These are phyloP conservation scores for Avicennia marina DNA, from an alignment of 257 asterid genomes.

Conservation along the genomic window DNA sequence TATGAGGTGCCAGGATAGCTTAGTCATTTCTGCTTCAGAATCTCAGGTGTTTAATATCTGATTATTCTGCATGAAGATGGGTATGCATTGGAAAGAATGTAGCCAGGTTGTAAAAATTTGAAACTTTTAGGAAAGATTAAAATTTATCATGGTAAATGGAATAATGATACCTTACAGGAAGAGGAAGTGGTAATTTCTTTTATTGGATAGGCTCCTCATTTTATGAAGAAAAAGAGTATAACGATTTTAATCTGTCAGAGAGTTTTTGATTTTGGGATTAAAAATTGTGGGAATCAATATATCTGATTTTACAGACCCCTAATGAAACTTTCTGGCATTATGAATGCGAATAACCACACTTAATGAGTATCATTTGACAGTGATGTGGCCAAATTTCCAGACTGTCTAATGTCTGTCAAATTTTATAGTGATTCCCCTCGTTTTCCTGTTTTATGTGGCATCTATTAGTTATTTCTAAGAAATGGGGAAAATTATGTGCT, in stretches of 20 bases:
- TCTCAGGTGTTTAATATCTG: neutral
- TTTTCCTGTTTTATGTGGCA: conserved; percentile 1
- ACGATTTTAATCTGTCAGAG: neutral
- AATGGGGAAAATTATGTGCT: neutral
- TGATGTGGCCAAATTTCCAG: conserved; percentile 4
- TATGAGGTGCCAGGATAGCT: neutral
- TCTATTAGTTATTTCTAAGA: neutral
- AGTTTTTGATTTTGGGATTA: neutral
- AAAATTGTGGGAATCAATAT: neutral
- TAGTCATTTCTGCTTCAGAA: neutral
- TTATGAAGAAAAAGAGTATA: neutral
- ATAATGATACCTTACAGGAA: neutral
- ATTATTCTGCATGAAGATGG: neutral
- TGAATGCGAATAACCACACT: neutral
- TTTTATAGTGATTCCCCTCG: neutral
- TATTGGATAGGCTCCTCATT: neutral
- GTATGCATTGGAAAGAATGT: neutral
- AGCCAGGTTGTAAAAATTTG: neutral
- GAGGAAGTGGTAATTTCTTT: neutral
- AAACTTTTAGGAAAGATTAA: neutral
- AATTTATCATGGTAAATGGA: neutral
- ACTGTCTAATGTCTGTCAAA: neutral
- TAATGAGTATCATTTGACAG: neutral
- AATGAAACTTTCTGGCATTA: neutral
- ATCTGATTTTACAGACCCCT: neutral